A percentile compares a stretch with the other conserved stretches of the same genome.
Conservation (phyloP, 2,329 filamentous ascomycete genomes). For the Cercospora sp. region DNA sequence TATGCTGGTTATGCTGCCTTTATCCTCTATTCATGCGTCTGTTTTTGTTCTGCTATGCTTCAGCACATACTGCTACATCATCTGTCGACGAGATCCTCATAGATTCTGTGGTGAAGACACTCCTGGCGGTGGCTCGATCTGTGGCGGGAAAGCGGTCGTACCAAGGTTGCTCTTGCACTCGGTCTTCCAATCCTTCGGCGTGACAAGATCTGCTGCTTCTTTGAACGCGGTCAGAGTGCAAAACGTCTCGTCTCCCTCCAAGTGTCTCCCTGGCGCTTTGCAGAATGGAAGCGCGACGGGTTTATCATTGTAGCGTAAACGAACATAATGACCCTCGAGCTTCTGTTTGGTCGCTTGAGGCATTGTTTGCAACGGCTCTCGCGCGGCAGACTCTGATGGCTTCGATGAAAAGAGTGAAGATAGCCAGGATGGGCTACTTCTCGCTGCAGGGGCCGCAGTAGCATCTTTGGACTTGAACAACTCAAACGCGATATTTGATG, state of each 20-base stretch:
- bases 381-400: slow-evolving; percentile 32
- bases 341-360: slow-evolving; percentile 57
- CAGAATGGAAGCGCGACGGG: slow-evolving; percentile 83
- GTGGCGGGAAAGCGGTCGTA: slow-evolving; percentile 42
- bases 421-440: slow-evolving; percentile 33
- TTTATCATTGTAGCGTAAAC: slow-evolving; percentile 86
- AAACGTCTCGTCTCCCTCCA: slow-evolving; percentile 82
- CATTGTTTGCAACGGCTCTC: slow-evolving; percentile 60
- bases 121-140: slow-evolving; percentile 24
- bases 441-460: slow-evolving; percentile 22
- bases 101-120: background rate
- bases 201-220: slow-evolving; percentile 84
- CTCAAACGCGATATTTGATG: slow-evolving; percentile 87
- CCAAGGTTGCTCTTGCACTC: slow-evolving; percentile 62
- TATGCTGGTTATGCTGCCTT: background rate
- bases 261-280: slow-evolving; percentile 71
- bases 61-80: background rate
- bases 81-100: background rate
- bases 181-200: slow-evolving; percentile 73
- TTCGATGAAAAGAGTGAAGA: slow-evolving; percentile 31
- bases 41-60: background rate
- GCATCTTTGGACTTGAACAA: slow-evolving; percentile 65
- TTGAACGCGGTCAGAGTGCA: slow-evolving; percentile 95
- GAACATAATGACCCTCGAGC: slow-evolving; percentile 78
- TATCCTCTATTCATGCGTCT: background rate